Evolutionary conservation across 805 yeast species (phyloP).

Genomic region (Candida khao-thaluensis): DNA sequence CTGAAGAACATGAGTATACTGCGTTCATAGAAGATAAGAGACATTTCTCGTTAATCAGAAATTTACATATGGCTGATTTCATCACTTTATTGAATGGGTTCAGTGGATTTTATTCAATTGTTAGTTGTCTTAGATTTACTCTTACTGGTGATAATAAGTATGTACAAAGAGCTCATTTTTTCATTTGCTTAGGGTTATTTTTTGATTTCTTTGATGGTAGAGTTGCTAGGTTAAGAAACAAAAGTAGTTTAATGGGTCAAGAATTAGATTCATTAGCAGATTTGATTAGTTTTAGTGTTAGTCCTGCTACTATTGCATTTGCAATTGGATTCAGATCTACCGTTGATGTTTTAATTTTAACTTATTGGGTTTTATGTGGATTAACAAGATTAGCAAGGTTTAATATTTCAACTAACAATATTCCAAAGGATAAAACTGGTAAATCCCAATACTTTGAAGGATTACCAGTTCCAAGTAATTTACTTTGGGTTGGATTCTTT

Average conservation of each 20-base stretch:
- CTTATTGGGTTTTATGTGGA: slow-evolving; percentile 90
- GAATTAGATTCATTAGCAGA: slow-evolving; percentile 97
- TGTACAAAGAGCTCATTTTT: slow-evolving; percentile 84
- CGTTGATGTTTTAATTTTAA: slow-evolving; percentile 69
- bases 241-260: slow-evolving; percentile 92
- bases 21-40: slow-evolving; percentile 80
- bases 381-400: slow-evolving; percentile 91
- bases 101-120: slow-evolving; percentile 87
- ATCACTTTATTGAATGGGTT: slow-evolving; percentile 93
- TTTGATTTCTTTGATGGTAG: slow-evolving; percentile 97
- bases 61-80: slow-evolving; percentile 92
- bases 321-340: slow-evolving; percentile 87
- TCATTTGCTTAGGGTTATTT: slow-evolving; percentile 86
- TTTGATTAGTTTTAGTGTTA: slow-evolving; percentile 89
- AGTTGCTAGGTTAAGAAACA: slow-evolving; percentile 91
- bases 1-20: slow-evolving; percentile 71
- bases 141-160: slow-evolving; percentile 67
- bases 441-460: slow-evolving; percentile 94
- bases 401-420: slow-evolving; percentile 87
- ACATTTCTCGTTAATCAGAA: slow-evolving; percentile 82
- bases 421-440: slow-evolving; percentile 87
- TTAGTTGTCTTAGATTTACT: slow-evolving; percentile 81
- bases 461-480: slow-evolving; percentile 88
- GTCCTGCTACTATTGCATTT: slow-evolving; percentile 92
- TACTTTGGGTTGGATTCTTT: slow-evolving; percentile 72